Conservation (phyloP, 352 stramenopile species). For the Globisporangium cystogenes region DNA sequence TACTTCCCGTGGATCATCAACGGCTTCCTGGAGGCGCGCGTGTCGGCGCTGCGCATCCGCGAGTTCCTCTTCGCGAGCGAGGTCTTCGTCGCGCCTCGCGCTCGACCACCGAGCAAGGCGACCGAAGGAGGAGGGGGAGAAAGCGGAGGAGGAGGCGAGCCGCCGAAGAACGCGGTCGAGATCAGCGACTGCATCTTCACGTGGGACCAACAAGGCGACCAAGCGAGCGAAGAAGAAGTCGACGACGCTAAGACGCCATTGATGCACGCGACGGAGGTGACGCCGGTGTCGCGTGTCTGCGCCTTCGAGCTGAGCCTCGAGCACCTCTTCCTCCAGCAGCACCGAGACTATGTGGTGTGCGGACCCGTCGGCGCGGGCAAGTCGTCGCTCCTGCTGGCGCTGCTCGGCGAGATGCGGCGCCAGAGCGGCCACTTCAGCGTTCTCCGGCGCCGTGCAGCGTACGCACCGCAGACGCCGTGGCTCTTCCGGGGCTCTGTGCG, state of each 20-base stretch:
- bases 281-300: background rate
- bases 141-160: background rate
- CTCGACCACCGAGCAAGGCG: conserved; percentile 8
- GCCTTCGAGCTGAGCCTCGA: conserved; percentile 46
- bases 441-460: conserved; percentile 29
- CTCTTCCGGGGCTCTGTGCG: conserved; percentile 56
- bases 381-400: conserved; percentile 90
- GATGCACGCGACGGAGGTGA: conserved; percentile 1
- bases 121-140: background rate
- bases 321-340: conserved; percentile 28
- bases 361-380: conserved; percentile 95
- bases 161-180: conserved; percentile 14
- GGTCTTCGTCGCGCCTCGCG: background rate
- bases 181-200: conserved; percentile 24
- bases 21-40: conserved; percentile 77
- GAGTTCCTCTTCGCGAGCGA: conserved; percentile 53
- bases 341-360: conserved; percentile 56
- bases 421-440: conserved; percentile 20
- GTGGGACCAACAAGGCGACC: conserved; percentile 11
- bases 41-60: conserved; percentile 77
- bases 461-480: conserved; percentile 76
- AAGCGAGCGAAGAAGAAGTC: background rate
- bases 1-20: conserved; percentile 92
- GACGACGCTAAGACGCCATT: conserved; percentile 8
- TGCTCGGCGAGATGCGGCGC: conserved; percentile 95